Evolutionary conservation across 179 eudicot genomes (phyloP).

Genomic region (Pouteria campechiana): DNA sequence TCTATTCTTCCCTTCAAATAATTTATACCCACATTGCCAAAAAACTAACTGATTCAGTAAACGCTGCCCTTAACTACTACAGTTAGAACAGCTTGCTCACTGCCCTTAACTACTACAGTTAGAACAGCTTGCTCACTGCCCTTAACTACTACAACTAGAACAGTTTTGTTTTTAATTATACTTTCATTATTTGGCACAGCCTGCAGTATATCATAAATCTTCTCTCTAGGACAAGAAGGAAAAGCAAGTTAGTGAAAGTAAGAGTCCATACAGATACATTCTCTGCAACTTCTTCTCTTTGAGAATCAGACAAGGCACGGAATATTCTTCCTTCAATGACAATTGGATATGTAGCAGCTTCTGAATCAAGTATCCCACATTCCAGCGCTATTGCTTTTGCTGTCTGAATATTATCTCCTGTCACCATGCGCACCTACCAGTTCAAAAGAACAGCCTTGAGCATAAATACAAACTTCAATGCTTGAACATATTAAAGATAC

Average conservation of each 20-base stretch:
- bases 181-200: too few species aligned
- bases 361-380: constrained; percentile 79
- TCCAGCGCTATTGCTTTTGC: constrained; percentile 92
- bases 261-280: constrained; percentile 60
- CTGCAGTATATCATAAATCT: too few species aligned
- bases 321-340: constrained; percentile 84
- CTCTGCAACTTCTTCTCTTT: constrained; percentile 59
- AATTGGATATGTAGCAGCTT: constrained; percentile 59
- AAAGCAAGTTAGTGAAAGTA: neutral
- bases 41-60: too few species aligned
- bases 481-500: neutral
- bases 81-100: too few species aligned
- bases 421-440: constrained; percentile 85
- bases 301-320: constrained; percentile 44
- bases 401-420: constrained; percentile 91
- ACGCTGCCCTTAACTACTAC: too few species aligned
- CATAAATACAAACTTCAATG: neutral
- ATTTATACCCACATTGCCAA: too few species aligned
- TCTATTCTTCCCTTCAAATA: too few species aligned
- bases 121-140: too few species aligned
- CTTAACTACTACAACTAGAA: too few species aligned
- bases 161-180: too few species aligned
- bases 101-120: too few species aligned
- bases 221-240: neutral
- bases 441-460: constrained; percentile 1